Percentiles rank a stretch among this genome's conserved stretches.
Conservation (phyloP, 176 grass and related monocot genomes). For the Puccinellia tenuiflora region DNA sequence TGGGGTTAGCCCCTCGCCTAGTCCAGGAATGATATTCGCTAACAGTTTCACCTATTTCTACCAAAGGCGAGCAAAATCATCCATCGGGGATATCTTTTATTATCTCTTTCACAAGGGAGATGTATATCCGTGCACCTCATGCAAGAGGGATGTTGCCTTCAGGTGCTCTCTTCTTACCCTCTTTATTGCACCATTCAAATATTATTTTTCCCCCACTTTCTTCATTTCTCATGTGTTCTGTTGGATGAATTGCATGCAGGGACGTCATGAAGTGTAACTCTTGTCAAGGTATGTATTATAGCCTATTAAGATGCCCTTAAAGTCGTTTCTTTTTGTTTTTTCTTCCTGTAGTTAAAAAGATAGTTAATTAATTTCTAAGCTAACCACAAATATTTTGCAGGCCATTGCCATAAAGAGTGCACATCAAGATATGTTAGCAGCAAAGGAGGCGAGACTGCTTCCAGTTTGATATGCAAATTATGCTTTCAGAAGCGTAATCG, state of each 20-base stretch:
- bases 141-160: slow-evolving; percentile 67
- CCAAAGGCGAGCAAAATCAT: slow-evolving; percentile 39
- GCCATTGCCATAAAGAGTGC: slow-evolving; percentile 83
- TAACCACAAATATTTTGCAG: slow-evolving; percentile 48
- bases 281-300: slow-evolving; percentile 74
- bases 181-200: slow-evolving; percentile 18
- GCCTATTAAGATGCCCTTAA: slow-evolving; percentile 12
- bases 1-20: slow-evolving; percentile 26
- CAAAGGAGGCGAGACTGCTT: slow-evolving; percentile 24
- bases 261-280: slow-evolving; percentile 58
- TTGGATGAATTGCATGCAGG: slow-evolving; percentile 49
- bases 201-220: slow-evolving; percentile 25
- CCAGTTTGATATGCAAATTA: slow-evolving; percentile 58
- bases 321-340: background rate
- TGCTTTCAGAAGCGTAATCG: slow-evolving; percentile 48
- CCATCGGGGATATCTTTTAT: slow-evolving; percentile 49
- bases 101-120: slow-evolving; percentile 79
- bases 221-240: slow-evolving; percentile 22
- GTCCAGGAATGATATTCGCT: slow-evolving; percentile 14
- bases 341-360: background rate
- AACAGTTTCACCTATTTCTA: slow-evolving; percentile 38
- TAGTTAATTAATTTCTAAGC: background rate
- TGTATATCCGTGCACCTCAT: slow-evolving; percentile 67
- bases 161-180: slow-evolving; percentile 49
- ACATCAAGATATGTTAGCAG: slow-evolving; percentile 32